phyloP scores from a whole-genome alignment of 352 stramenopile species.

The Pythium sp. region DNA sequence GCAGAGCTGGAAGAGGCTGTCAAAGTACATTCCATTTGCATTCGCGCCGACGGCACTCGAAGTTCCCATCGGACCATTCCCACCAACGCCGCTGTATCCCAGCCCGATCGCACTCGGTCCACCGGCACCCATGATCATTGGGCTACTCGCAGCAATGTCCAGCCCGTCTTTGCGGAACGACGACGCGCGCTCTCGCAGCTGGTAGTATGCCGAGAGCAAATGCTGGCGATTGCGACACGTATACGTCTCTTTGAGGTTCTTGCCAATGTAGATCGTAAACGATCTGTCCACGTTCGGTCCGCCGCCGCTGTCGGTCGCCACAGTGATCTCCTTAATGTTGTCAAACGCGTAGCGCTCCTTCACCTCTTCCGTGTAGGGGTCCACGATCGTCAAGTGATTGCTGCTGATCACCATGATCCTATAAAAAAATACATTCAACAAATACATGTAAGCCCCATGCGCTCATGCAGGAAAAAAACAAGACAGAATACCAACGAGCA shows the following conservation, averaged over 20 bases:
- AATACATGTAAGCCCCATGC: neutral
- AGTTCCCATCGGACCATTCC: constrained; percentile 18
- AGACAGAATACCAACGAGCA: neutral
- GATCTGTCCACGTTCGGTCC: constrained; percentile 64
- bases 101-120: constrained; percentile 21
- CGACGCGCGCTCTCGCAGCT: constrained; percentile 77
- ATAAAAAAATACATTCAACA: constrained; percentile 16
- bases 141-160: constrained; percentile 41
- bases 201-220: constrained; percentile 83
- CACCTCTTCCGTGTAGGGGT: constrained; percentile 83
- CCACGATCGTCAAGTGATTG: constrained; percentile 78
- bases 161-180: constrained; percentile 56
- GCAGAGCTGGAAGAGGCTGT: constrained; percentile 83
- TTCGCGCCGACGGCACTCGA: constrained; percentile 20
- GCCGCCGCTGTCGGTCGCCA: constrained; percentile 58
- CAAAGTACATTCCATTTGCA: constrained; percentile 81
- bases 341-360: constrained; percentile 86
- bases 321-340: constrained; percentile 87
- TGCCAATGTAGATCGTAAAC: constrained; percentile 85
- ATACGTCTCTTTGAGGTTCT: constrained; percentile 87
- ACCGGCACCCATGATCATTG: constrained; percentile 33
- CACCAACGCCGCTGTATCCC: constrained; percentile 27
- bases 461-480: neutral
- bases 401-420: constrained; percentile 80
- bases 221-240: constrained; percentile 82